phyloP scores from a whole-genome alignment of 1,139 yeast species.

The Debaryomyces fabryi region DNA sequence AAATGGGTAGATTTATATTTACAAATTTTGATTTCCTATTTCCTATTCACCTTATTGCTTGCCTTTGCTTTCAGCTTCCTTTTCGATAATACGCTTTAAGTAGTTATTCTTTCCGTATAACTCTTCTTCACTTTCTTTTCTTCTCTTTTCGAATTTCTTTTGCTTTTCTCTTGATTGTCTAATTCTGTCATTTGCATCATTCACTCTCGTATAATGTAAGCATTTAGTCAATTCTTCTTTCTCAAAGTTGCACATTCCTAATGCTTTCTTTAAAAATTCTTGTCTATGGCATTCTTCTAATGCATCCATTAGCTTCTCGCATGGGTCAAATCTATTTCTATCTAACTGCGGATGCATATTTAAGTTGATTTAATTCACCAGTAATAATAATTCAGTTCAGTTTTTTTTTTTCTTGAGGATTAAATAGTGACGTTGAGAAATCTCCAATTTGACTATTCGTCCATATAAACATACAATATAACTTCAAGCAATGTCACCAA shows the following conservation, averaged over 20 bases:
- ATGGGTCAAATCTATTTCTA: conserved; percentile 52
- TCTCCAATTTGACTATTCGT: neutral
- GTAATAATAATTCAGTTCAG: neutral
- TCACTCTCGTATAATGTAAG: conserved; percentile 74
- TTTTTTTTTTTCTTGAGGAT: neutral
- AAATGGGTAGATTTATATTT: neutral
- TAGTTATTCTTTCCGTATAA: conserved; percentile 77
- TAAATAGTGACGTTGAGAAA: neutral
- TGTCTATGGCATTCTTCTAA: conserved; percentile 85
- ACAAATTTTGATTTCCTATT: neutral
- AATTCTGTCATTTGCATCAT: conserved; percentile 66
- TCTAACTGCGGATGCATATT: conserved; percentile 53
- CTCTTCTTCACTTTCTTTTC: conserved; percentile 71
- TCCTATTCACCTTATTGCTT: neutral
- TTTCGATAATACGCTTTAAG: conserved; percentile 64
- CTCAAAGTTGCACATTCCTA: conserved; percentile 84
- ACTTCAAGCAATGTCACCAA: conserved; percentile 11
- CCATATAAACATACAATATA: conserved; percentile 5
- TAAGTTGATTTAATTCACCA: neutral
- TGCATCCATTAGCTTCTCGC: conserved; percentile 83
- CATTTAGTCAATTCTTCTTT: conserved; percentile 81
- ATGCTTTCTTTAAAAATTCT: conserved; percentile 69
- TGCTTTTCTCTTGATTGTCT: conserved; percentile 58
- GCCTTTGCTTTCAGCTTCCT: conserved; percentile 25
- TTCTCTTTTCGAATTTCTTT: conserved; percentile 53